phyloP scores from a whole-genome alignment of 2,329 filamentous ascomycete genomes.

The Exophiala spinifera region DNA sequence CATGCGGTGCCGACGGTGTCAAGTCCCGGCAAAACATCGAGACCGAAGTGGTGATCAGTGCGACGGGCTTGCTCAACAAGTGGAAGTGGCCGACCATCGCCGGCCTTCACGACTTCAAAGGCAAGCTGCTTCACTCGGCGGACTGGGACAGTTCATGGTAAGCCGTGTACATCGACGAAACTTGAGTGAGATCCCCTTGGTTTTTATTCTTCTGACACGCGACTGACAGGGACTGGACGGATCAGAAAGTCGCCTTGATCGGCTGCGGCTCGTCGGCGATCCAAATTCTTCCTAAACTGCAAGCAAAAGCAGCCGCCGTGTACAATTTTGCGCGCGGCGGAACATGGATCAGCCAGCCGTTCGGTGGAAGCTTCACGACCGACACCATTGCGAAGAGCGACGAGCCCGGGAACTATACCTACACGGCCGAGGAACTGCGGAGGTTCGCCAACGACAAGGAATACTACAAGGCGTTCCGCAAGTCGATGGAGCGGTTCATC shows the following conservation, averaged over 20 bases:
- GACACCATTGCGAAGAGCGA: slow-evolving; percentile 1
- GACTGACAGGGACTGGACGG: slow-evolving; percentile 16
- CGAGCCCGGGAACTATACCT: slow-evolving; percentile 1
- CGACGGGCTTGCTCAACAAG: slow-evolving; percentile 38
- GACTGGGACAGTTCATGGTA: slow-evolving; percentile 34
- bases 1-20: not conserved
- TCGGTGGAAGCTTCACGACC: not conserved
- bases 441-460: slow-evolving; percentile 7
- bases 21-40: not conserved
- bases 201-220: slow-evolving; percentile 4
- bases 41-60: slow-evolving; percentile 5
- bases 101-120: slow-evolving; percentile 32
- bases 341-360: slow-evolving; percentile 26
- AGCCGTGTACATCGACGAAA: too few species aligned
- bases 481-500: slow-evolving; percentile 5
- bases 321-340: slow-evolving; percentile 25
- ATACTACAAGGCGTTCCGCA: slow-evolving; percentile 9
- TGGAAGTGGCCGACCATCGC: slow-evolving; percentile 29
- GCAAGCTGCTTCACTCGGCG: slow-evolving; percentile 40
- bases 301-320: slow-evolving; percentile 34
- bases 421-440: slow-evolving; percentile 1
- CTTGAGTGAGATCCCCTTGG: too few species aligned
- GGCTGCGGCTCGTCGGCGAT: slow-evolving; percentile 27
- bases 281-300: slow-evolving; percentile 37
- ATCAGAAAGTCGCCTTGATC: slow-evolving; percentile 27